Evolutionary conservation across 2,329 filamentous ascomycete genomes (phyloP), one percentile per base, ranked within the genome.

Genomic region (Aspergillus cejpii): DNA sequence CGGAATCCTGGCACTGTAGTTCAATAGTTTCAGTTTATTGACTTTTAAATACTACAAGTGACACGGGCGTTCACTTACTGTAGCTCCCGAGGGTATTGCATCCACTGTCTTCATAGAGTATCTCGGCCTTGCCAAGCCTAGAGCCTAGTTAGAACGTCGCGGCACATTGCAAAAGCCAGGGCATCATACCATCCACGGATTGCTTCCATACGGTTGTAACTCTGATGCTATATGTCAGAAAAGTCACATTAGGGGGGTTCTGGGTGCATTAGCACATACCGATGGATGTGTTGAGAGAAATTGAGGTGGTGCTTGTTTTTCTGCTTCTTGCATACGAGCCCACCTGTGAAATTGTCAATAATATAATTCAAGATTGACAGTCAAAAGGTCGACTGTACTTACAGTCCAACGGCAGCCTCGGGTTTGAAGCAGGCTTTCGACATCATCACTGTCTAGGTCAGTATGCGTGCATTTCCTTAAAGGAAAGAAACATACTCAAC

Each of bases 241-340:
- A 2, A 4, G 2, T 17, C 1, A n/a, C 10, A n/a, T 23, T 8
- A 17, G 14, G 24, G 10, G 28, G 5, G 3, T 15, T 15, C n/a
- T 5, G 0, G 6, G 4, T 4, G 8, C 11, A 3, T 2, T 2
- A 1, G 5, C 15, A 41, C 63, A 47, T 59, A 70, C 67, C 37
- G 74, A 74, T 20, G 80, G 80, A 66, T 83, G 80, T 3, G 80
- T 82, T 14, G 72, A 76, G 47, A 83, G 58, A 46, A 81, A 76
- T 53, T 81, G 72, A 12, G 78, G 79, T 6, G 74, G 72, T 3
- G 67, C 58, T 3, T 50, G 53, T 48, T 73, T 62, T 41, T 74
- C 71, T 10, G 56, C 51, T 50, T 71, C 62, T 44, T 77, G 72
- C 73, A 79, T 78, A 24, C 74, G 62, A 19, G 62, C 56, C 75